Evolutionary conservation across 331 rosid genomes (phyloP).

Genomic region (Quercus lobata): DNA sequence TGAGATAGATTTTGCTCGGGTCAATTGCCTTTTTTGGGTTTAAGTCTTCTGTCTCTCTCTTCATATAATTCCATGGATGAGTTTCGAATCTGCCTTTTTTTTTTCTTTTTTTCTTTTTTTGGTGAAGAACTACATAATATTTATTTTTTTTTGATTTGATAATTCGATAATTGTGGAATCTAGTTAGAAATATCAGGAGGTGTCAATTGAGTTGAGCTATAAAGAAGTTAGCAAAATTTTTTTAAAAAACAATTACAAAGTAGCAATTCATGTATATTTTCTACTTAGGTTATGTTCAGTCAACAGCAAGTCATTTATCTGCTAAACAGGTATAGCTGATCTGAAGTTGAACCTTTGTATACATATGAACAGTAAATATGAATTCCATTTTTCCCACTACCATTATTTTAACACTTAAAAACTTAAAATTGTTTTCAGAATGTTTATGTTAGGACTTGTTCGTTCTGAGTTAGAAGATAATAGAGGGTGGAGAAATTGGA

Average conservation of each 20-base stretch:
- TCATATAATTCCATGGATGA: background rate
- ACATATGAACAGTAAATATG: background rate
- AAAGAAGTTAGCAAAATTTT: no score
- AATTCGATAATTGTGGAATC: no score
- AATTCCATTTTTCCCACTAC: background rate
- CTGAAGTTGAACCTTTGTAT: background rate
- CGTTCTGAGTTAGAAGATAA: background rate
- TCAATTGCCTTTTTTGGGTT: background rate
- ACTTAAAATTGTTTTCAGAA: constrained; percentile 18
- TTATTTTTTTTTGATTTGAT: no score
- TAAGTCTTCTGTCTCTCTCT: background rate
- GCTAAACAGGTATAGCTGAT: constrained; percentile 9
- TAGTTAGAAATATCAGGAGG: no score
- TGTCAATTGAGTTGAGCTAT: no score
- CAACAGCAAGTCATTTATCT: background rate
- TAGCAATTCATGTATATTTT: background rate
- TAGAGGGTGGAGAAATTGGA: background rate
- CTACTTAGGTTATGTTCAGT: background rate
- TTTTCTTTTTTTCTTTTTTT: no score
- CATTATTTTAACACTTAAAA: constrained; percentile 12
- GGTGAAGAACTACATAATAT: background rate
- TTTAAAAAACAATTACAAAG: background rate
- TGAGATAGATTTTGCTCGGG: background rate
- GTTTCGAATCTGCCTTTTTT: background rate
- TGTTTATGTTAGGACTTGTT: background rate